phyloP scores from a whole-genome alignment of 345 rosid genomes.

The Gossypium stocksii region DNA sequence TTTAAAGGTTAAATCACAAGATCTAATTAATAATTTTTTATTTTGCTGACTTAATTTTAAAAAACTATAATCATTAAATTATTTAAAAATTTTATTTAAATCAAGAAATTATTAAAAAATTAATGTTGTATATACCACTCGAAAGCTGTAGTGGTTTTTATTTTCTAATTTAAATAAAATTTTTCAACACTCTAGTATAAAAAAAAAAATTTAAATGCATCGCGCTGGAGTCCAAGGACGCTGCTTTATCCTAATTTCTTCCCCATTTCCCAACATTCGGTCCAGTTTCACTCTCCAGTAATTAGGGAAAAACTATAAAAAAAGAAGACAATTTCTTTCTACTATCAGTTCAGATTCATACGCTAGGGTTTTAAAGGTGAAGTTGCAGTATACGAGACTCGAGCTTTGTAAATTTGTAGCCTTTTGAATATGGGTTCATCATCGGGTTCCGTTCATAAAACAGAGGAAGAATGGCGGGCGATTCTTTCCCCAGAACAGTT shows the following conservation, averaged over 20 bases:
- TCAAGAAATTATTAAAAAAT: too few species aligned
- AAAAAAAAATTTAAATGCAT: too few species aligned
- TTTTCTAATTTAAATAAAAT: too few species aligned
- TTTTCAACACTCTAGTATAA: too few species aligned
- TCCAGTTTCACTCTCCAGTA: slow-evolving; percentile 14
- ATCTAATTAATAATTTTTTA: too few species aligned
- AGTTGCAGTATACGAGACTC: not conserved
- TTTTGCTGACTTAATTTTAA: too few species aligned
- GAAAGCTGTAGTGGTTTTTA: too few species aligned
- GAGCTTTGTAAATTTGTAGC: not conserved
- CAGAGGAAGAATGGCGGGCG: slow-evolving; percentile 68
- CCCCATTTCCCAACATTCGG: not conserved
- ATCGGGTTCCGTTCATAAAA: slow-evolving; percentile 17
- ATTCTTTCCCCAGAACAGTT: slow-evolving; percentile 64
- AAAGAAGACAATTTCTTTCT: not conserved
- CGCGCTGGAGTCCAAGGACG: too few species aligned
- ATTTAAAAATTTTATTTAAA: rapidly evolving
- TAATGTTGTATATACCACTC: too few species aligned
- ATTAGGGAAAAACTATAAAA: not conserved
- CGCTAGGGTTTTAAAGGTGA: not conserved
- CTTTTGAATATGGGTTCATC: slow-evolving; percentile 11
- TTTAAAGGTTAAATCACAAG: too few species aligned
- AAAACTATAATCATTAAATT: too few species aligned
- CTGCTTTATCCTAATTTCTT: not conserved
- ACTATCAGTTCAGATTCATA: not conserved